A percentile compares a stretch with the other conserved stretches of the same genome.
Evolutionary conservation across 176 grass and related monocot species (phyloP).

Genomic region (Avena sativa): DNA sequence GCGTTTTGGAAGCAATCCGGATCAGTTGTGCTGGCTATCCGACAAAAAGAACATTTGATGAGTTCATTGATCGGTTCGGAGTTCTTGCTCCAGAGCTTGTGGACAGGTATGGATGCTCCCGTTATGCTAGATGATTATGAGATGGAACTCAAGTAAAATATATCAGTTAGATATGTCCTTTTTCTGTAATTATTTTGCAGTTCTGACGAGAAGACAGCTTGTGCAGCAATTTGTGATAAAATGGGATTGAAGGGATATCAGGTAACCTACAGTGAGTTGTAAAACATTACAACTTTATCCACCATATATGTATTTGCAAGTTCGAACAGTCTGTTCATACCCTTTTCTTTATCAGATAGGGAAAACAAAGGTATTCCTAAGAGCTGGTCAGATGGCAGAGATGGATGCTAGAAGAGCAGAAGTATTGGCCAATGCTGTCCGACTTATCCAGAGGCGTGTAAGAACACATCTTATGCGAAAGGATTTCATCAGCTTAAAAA

Average conservation of each 20-base stretch:
- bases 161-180: conserved; percentile 2
- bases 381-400: conserved; percentile 95
- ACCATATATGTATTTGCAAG: conserved; percentile 3
- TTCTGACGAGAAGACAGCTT: conserved; percentile 77
- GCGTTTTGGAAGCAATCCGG: conserved; percentile 95
- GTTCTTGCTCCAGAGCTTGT: conserved; percentile 82
- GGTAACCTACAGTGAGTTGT: conserved; percentile 51
- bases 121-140: conserved; percentile 27
- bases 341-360: conserved; percentile 70
- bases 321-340: conserved; percentile 34
- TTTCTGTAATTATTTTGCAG: conserved; percentile 51
- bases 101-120: conserved; percentile 62
- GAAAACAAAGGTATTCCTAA: conserved; percentile 95
- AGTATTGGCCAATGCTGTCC: conserved; percentile 73
- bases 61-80: conserved; percentile 94
- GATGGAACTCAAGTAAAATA: conserved; percentile 21
- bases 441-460: conserved; percentile 78
- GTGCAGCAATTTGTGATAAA: conserved; percentile 81
- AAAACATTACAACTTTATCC: conserved; percentile 18
- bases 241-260: conserved; percentile 97
- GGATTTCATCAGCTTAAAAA: conserved; percentile 66
- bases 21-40: conserved; percentile 98
- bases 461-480: conserved; percentile 81
- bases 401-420: conserved; percentile 90
- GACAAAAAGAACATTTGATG: conserved; percentile 91